A percentile compares a stretch with the other conserved stretches of the same genome.
Conservation (phyloP, 352 stramenopile genomes). For the Elongisporangium anandrum region DNA sequence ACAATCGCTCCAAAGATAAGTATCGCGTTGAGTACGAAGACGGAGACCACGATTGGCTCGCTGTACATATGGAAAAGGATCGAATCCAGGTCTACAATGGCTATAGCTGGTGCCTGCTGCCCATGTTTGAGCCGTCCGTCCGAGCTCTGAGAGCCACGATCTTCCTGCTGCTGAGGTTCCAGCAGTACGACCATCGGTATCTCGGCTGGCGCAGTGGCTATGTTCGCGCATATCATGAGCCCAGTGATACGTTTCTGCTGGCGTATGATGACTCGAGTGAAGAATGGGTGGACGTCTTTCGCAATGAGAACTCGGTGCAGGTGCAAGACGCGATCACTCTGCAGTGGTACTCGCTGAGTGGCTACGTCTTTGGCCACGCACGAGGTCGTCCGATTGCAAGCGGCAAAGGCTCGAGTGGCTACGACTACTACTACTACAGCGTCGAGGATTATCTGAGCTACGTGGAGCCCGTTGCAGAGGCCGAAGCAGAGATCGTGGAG, state of each 20-base stretch:
- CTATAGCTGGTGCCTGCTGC: slow-evolving; percentile 65
- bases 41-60: slow-evolving; percentile 73
- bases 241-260: slow-evolving; percentile 51
- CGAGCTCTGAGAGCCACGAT: slow-evolving; percentile 44
- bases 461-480: slow-evolving; percentile 21
- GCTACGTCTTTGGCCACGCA: slow-evolving; percentile 55
- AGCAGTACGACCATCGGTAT: slow-evolving; percentile 46
- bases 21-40: slow-evolving; percentile 74
- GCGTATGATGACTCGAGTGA: slow-evolving; percentile 30
- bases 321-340: slow-evolving; percentile 48
- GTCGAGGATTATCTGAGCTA: slow-evolving; percentile 67
- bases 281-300: slow-evolving; percentile 62
- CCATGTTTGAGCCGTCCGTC: slow-evolving; percentile 54
- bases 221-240: slow-evolving; percentile 49
- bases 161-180: slow-evolving; percentile 42
- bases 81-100: slow-evolving; percentile 68
- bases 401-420: slow-evolving; percentile 14
- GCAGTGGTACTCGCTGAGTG: slow-evolving; percentile 68
- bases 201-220: slow-evolving; percentile 45
- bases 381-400: slow-evolving; percentile 34
- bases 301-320: slow-evolving; percentile 52
- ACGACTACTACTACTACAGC: slow-evolving; percentile 37
- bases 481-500: slow-evolving; percentile 7
- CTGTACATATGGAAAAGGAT: slow-evolving; percentile 27
- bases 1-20: slow-evolving; percentile 59